Base-by-base conservation (phyloP, 441 rosid species). In the Corymbia citriodora region DNA sequence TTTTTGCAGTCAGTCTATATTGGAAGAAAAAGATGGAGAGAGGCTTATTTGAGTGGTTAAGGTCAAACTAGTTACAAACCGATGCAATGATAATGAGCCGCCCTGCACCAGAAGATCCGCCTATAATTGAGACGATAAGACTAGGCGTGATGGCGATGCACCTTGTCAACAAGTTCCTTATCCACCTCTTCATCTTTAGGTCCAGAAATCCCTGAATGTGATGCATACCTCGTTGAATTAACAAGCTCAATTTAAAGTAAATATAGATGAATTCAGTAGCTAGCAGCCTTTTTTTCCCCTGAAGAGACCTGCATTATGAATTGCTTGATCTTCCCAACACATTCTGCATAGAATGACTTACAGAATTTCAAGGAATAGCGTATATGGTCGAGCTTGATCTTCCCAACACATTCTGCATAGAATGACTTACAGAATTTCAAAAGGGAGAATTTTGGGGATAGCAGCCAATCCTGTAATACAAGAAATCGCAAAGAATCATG, bases 241-340 rank as follows among this genome's bases (percentile, higher is more conserved):
- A 52, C 85, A 74, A 74, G 52, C n/a, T 40, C 23, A 70, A 23
- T 49, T n/a, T 40, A 5, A 49, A 45, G 18, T 29, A 19, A 87
- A 11, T 45, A 33, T 49, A 25, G 23, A 48, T 40, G 8, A 57
- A 52, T 74, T 23, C 21, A 27, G 48, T 3, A 27, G 5, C 61
- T 6, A 81, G 40, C 4, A 27, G 61, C n/a, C 15, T 48, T 18
- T 55, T 2, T 8, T 15, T 3, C 27, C 36, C 21, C 19, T 25
- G 23, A 12, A n/a, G 40, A 16, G 23, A 96, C 99, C 99, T 97
- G 99, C 99, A 98, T 98, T 40, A 98, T 97, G 93, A 95, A 98
- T 87, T 97, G 99, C 59, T 98, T 96, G 99, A 98, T 85, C 92
- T 93, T 21, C 99, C 99, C 82, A 98, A 89, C 59, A 96, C 99